Evolutionary conservation across 1,284 basidiomycete genomes (phyloP).

Genomic region (Mycosarcoma mackinlayi): DNA sequence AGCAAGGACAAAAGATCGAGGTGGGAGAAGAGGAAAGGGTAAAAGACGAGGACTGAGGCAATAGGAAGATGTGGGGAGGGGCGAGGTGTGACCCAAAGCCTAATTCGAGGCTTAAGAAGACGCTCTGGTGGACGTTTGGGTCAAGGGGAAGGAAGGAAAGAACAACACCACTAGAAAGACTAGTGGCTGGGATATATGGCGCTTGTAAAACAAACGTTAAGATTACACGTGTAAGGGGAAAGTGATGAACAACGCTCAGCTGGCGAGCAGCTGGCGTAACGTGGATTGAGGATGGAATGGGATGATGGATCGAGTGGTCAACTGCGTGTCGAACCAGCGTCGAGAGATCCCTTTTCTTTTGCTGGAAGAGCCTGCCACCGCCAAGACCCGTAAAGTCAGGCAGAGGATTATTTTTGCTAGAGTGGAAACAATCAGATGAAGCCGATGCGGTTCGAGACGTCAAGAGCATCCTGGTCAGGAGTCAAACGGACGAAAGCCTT

Average conservation of each 20-base stretch:
- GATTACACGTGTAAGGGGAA: slow-evolving; percentile 31
- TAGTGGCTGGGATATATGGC: slow-evolving; percentile 32
- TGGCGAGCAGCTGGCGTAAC: neutral
- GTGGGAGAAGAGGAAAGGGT: neutral
- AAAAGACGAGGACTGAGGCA: too few species aligned
- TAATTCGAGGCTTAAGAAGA: slow-evolving; percentile 40
- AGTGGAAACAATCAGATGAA: slow-evolving; percentile 49
- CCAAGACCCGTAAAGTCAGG: too few species aligned
- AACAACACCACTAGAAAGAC: neutral
- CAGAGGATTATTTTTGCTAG: neutral
- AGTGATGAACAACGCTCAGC: neutral
- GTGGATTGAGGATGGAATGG: neutral
- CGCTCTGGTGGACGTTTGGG: slow-evolving; percentile 54
- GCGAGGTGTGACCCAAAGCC: slow-evolving; percentile 48
- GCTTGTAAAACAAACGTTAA: slow-evolving; percentile 16
- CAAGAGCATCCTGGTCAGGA: slow-evolving; percentile 94
- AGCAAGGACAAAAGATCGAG: neutral
- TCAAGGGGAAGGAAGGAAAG: slow-evolving; percentile 7
- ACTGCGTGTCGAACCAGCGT: too few species aligned
- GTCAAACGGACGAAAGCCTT: slow-evolving; percentile 98
- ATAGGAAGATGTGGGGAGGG: neutral
- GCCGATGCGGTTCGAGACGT: slow-evolving; percentile 97
- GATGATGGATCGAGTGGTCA: too few species aligned
- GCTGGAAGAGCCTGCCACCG: too few species aligned
- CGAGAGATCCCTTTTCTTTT: too few species aligned